Conservation (phyloP, 441 rosid genomes). For the Mallotus repandus region DNA sequence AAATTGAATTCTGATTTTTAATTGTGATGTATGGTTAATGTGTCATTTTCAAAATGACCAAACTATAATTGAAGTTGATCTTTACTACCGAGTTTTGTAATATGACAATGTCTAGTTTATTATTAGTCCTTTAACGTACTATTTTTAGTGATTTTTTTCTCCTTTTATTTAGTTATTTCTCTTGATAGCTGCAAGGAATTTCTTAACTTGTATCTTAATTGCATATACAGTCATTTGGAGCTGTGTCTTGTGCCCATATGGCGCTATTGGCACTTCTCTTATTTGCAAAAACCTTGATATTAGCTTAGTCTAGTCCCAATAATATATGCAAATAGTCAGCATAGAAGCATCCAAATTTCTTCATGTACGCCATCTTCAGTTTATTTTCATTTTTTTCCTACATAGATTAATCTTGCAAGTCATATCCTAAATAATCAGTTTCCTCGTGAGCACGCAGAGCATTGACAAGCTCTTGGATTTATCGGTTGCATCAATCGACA, state of each 20-base stretch:
- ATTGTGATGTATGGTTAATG: background rate
- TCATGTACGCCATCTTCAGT: background rate
- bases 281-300: background rate
- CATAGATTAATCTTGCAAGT: background rate
- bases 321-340: background rate
- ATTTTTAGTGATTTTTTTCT: background rate
- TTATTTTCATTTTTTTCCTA: background rate
- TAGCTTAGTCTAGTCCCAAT: background rate
- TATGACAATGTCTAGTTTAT: background rate
- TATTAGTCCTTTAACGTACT: background rate
- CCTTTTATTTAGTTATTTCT: background rate
- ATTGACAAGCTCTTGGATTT: constrained; percentile 50
- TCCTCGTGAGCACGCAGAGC: constrained; percentile 38
- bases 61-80: background rate
- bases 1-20: background rate
- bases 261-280: background rate
- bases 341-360: background rate
- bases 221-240: background rate
- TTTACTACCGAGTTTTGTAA: background rate
- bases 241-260: background rate
- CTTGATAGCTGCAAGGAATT: background rate
- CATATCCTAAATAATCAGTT: background rate
- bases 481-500: constrained; percentile 39
- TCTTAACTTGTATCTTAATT: background rate
- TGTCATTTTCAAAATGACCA: background rate